Conservation (phyloP, 1,284 basidiomycete genomes). For the Cryptococcus sp. region DNA sequence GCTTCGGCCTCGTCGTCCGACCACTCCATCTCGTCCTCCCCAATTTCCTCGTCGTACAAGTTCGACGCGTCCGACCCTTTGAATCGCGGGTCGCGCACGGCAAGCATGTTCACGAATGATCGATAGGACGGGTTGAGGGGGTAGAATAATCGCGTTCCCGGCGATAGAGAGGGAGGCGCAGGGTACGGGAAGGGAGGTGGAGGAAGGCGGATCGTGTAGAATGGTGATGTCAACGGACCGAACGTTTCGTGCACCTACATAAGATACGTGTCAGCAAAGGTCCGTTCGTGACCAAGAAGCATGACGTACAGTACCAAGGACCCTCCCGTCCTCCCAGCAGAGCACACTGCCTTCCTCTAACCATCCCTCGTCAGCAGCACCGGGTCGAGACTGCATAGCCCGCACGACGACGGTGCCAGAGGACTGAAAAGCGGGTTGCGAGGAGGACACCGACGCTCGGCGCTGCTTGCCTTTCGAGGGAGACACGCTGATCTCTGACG, state of each 20-base stretch:
- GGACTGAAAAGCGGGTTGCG: slow-evolving; percentile 41
- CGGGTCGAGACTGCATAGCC: slow-evolving; percentile 43
- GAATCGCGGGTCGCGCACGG: slow-evolving; percentile 54
- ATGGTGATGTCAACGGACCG: slow-evolving; percentile 59
- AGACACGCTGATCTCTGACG: background rate
- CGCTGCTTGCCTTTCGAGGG: background rate
- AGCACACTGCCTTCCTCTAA: slow-evolving; percentile 59
- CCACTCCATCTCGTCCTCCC: slow-evolving; percentile 60
- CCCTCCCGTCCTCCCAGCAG: slow-evolving; percentile 56
- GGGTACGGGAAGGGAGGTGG: slow-evolving; percentile 51
- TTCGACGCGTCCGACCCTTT: slow-evolving; percentile 61
- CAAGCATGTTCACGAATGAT: slow-evolving; percentile 55
- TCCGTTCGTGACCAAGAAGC: background rate
- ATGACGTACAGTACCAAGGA: slow-evolving; percentile 56
- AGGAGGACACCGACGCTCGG: background rate
- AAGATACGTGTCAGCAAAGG: slow-evolving; percentile 44
- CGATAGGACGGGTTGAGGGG: slow-evolving; percentile 51
- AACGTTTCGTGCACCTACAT: slow-evolving; percentile 59
- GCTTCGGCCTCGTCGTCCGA: slow-evolving; percentile 61
- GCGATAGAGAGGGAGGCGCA: slow-evolving; percentile 18
- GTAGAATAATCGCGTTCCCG: slow-evolving; percentile 54
- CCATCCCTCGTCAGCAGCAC: slow-evolving; percentile 50
- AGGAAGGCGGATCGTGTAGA: slow-evolving; percentile 55
- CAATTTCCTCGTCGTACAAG: slow-evolving; percentile 60
- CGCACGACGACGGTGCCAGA: slow-evolving; percentile 54